Base-by-base conservation (phyloP, 768 basidiomycete species). In the Phlebiopsis gigantea region DNA sequence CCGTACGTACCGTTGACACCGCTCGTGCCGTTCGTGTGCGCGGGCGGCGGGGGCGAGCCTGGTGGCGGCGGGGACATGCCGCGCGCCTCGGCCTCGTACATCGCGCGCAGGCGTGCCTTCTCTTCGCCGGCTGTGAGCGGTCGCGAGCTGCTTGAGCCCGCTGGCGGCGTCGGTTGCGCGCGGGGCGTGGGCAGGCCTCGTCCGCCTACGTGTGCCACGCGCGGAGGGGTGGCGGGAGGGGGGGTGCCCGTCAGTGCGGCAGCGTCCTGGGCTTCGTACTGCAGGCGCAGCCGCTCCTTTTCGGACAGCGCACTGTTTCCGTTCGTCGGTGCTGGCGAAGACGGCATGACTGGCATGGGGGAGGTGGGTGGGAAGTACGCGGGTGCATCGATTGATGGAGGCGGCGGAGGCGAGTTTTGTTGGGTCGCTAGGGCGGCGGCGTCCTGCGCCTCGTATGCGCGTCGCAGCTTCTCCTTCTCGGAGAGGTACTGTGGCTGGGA, bases 101-200 rank as follows among this genome's bases (percentile, higher is more conserved):
- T 79, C 4, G 86, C 85, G 34, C 73, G 75, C 10, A 92, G 68
- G 56, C 81, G 68, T 21, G 86, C 87, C 72, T 93, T 92, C 71
- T 93, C 90, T 63, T 92, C 89, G 0, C 82, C 83, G 2, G 90
- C 90, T 1, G 85, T 84, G 51, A 90, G 69, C 19, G 73, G 71
- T 19, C 62, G 68, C 24, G 59, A 60, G 6, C 68, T 63, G 34
- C 64, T 61, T 2, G 34, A 55, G 10, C 53, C 43, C 12, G 52
- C 62, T 22, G 66, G 68, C 1, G 66, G 63, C 19, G 72, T 69
- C 5, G 70, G 71, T 9, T 70, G 69, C 15, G 67, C 65, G 17
- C 67, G 64, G 1, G 68, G 67, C 3, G 63, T 62, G 15, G 69
- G 70, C 2, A 65, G 62, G 4, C 69, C 68, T 2, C 72, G 71